Evolutionary conservation across 345 rosid species (phyloP).

Genomic region (Pistacia atlantica): DNA sequence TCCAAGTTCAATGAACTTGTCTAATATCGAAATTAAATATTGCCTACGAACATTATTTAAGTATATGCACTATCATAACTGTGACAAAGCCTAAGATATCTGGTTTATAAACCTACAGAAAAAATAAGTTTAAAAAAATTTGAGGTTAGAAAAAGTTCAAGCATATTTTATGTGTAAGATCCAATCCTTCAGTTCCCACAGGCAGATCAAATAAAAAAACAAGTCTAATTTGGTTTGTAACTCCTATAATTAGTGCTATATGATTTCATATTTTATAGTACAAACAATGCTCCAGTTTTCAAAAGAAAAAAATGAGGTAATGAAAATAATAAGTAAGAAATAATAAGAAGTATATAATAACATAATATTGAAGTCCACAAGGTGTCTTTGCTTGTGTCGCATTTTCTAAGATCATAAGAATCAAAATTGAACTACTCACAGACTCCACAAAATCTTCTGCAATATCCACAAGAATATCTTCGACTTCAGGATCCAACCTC

Average conservation of each 20-base stretch:
- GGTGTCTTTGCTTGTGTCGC: neutral
- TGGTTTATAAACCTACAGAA: neutral
- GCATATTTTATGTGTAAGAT: neutral
- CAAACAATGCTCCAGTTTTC: too few species aligned
- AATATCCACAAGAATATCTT: conserved; percentile 87
- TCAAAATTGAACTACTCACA: conserved; percentile 52
- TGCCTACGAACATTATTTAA: neutral
- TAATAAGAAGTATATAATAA: neutral
- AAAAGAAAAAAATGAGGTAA: too few species aligned
- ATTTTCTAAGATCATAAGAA: neutral
- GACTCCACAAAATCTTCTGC: conserved; percentile 96
- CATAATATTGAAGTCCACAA: neutral
- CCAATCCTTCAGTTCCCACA: neutral
- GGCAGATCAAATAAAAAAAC: conserved; percentile 12
- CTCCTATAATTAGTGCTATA: neutral
- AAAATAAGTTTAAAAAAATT: neutral
- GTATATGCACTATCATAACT: too few species aligned
- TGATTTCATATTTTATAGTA: neutral
- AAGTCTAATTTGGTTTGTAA: neutral
- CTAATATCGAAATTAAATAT: conserved; percentile 1
- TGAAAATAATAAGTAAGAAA: neutral
- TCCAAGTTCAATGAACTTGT: neutral
- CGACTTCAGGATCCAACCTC: conserved; percentile 92
- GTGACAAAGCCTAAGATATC: neutral
- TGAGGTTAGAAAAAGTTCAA: neutral